These are phyloP conservation scores for Macadamia integrifolia DNA, from an alignment of 164 flowering plant species.

Conservation along the genomic window DNA sequence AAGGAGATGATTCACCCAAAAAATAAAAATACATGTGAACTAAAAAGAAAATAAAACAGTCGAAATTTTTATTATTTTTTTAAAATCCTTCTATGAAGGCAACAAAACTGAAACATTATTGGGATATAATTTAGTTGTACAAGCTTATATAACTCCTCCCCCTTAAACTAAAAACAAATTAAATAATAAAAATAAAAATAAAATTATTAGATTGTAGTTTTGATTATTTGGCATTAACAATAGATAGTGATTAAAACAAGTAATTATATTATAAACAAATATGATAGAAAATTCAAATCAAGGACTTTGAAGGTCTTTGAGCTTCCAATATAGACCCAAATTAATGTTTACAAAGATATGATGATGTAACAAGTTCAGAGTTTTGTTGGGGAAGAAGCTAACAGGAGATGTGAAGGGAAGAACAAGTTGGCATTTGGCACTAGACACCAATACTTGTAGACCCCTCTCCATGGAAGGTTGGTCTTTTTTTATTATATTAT, in stretches of 20 bases:
- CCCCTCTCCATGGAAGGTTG: too few species aligned
- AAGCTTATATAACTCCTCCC: neutral
- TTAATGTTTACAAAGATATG: neutral
- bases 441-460: too few species aligned
- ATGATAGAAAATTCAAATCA: neutral
- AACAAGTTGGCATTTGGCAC: too few species aligned
- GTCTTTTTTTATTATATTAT: too few species aligned
- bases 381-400: neutral
- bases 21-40: too few species aligned
- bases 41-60: too few species aligned
- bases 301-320: neutral
- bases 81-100: too few species aligned
- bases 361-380: neutral
- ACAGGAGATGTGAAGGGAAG: too few species aligned
- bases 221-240: neutral
- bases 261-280: too few species aligned
- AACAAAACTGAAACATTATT: neutral
- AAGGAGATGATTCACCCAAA: too few species aligned
- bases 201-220: neutral
- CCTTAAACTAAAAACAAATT: neutral
- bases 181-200: neutral
- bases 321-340: neutral
- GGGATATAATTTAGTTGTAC: neutral
- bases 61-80: too few species aligned
- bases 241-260: too few species aligned